Base-by-base conservation (phyloP, 2,329 filamentous ascomycete species). In the Akanthomyces muscarius region DNA sequence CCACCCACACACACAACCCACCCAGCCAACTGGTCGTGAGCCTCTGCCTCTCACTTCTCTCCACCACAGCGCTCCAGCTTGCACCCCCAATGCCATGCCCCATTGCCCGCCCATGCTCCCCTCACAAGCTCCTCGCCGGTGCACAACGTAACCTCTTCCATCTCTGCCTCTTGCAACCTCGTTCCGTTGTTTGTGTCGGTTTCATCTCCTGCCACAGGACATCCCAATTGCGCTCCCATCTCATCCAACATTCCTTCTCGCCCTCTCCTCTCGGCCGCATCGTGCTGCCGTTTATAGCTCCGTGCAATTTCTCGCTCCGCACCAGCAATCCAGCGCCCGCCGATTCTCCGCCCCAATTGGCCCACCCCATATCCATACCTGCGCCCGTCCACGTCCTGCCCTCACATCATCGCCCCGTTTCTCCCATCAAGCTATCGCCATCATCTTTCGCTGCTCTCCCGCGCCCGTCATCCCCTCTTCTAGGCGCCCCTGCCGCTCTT, bases 281-380 rank as follows among this genome's bases (percentile, higher is more conserved):
- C 4, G 10, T 16, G 25, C 14, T 16, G 25, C 28, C 48, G 25
- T 18, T 25, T 18, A 51, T n/a, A 51, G 48, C 48, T 51, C 8
- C 48, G 14, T 16, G 33, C 48, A 41, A 30, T 38, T 36, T 44
- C 21, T 52, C 61, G 45, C 61, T 63, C 61, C 53, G 61, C 61
- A 57, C 53, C 53, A 45, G 13, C 53, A 56, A 7, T 23, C 45
- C 25, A 47, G 38, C 48, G 50, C 58, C 58, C 50, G 44, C 50
- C 61, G 53, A 63, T 51, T 63, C 53, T 57, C 61, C 45, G 36
- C 57, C 25, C 53, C 61, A 52, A 63, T 63, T 63, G 61, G 61
- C 45, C 53, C 58, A 48, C 52, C 53, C 54, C 54, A 51, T 62
- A 53, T 11, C 33, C 33, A 36, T 36, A 36, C 33, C 59, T 44